Conservation (phyloP, 2,329 filamentous ascomycete genomes). For the Myriosclerotinia scirpicola region DNA sequence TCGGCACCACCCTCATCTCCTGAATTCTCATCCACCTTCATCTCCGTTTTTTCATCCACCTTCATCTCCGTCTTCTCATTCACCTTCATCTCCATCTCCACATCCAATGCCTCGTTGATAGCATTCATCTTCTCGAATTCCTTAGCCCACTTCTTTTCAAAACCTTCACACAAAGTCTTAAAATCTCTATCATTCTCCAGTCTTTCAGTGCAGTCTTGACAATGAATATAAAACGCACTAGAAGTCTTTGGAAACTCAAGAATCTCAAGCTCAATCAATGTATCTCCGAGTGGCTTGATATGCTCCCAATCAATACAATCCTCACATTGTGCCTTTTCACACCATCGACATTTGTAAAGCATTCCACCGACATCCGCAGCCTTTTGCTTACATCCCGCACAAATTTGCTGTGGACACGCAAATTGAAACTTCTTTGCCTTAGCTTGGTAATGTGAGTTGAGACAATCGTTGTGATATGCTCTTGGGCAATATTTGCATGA, state of each 20-base stretch:
- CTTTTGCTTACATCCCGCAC: slow-evolving; percentile 52
- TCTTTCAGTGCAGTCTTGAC: slow-evolving; percentile 46
- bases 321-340: slow-evolving; percentile 56
- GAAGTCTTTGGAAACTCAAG: slow-evolving; percentile 46
- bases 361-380: slow-evolving; percentile 47
- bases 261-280: slow-evolving; percentile 53
- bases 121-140: slow-evolving; percentile 30
- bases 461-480: slow-evolving; percentile 53
- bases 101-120: not conserved
- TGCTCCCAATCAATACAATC: slow-evolving; percentile 56
- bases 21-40: not conserved
- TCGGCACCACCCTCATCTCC: not conserved
- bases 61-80: not conserved
- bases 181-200: slow-evolving; percentile 39
- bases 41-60: not conserved
- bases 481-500: slow-evolving; percentile 55
- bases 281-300: slow-evolving; percentile 51
- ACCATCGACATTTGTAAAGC: slow-evolving; percentile 54
- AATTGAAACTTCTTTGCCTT: slow-evolving; percentile 50
- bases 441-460: slow-evolving; percentile 45
- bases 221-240: slow-evolving; percentile 55
- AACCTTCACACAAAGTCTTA: slow-evolving; percentile 36
- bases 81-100: not conserved
- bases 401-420: slow-evolving; percentile 57
- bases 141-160: slow-evolving; percentile 36